A percentile compares a stretch with the other conserved stretches of the same genome.
These are phyloP conservation scores for Aspergillus fijiensis DNA, from an alignment of 2,329 filamentous ascomycete genomes.

Conservation along the genomic window DNA sequence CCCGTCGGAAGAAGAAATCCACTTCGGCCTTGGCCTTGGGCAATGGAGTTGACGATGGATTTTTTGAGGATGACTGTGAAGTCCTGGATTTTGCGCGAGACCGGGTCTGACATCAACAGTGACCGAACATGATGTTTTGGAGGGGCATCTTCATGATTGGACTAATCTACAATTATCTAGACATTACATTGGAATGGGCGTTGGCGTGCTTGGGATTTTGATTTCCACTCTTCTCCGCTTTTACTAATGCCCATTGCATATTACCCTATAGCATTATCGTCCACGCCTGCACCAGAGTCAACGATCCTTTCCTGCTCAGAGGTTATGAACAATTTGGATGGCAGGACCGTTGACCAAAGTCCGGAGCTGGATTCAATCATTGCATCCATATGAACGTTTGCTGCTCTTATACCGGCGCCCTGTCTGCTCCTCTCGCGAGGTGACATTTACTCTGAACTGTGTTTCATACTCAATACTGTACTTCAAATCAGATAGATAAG, in stretches of 20 bases:
- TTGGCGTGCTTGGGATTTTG: conserved; percentile 12
- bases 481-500: not conserved
- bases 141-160: conserved; percentile 14
- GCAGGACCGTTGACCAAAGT: not conserved
- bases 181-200: conserved; percentile 21
- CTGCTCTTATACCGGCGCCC: not conserved
- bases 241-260: not conserved
- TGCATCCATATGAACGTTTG: not conserved
- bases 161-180: conserved; percentile 22
- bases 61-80: conserved; percentile 91
- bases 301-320: not conserved
- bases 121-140: conserved; percentile 7
- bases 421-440: not conserved
- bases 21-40: conserved; percentile 31
- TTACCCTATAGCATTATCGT: not conserved
- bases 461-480: not conserved
- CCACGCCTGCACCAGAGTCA: not conserved
- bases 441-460: not conserved
- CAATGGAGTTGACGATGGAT: conserved; percentile 61
- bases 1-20: conserved; percentile 63
- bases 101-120: conserved; percentile 41
- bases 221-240: conserved; percentile 5
- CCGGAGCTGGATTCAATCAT: not conserved
- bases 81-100: conserved; percentile 79
- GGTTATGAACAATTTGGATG: not conserved